Base-by-base conservation (phyloP, 164 flowering plant genomes). In the Kingdonia uniflora region DNA sequence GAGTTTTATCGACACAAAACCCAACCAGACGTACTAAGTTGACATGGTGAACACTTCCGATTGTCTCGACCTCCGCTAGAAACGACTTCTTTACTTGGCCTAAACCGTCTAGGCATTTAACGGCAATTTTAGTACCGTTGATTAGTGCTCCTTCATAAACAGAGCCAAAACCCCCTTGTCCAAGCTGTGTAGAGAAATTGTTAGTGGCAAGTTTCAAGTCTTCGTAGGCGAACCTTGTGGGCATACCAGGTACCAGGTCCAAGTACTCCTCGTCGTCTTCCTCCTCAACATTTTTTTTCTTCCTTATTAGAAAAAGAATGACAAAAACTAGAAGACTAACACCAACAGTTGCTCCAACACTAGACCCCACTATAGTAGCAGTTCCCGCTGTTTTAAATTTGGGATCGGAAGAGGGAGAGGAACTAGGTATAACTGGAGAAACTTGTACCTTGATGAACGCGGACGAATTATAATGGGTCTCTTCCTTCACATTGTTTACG, bases 191-290 rank as follows among this genome's bases (percentile, higher is more conserved):
- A 14, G 47, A 47, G 60, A 57, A 47, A 16, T 14, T n/a, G 14
- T 57, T 12, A 35, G 60, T 57, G n/a, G 52, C 52, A 21, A 46
- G 33, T 21, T 8, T 14, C 15, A 56, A 41, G 42, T 56, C 59
- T 2, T 19, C 19, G 15, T 45, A 56, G 7, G 42, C 4, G 19
- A 56, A 56, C 35, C 35, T 29, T 15, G 29, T 6, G 12, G 57
- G 51, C 16, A 52, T 33, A 12, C 35, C 6, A 29, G 40, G 29
- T 2, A 56, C 20, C 11, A 43, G 24, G 5, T 48, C 51, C 2
- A 14, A 0, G 33, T 19, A 11, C 49, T 16, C 20, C 16, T 45
- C 16, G 14, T 23, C 33, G 0, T 24, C 6, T 24, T n/a, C n/a
- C n/a, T n/a, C n/a, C n/a, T n/a, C n/a, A n/a, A n/a, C n/a, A n/a